Conservation (phyloP, 2,329 filamentous ascomycete genomes). For the Phoma sp. region DNA sequence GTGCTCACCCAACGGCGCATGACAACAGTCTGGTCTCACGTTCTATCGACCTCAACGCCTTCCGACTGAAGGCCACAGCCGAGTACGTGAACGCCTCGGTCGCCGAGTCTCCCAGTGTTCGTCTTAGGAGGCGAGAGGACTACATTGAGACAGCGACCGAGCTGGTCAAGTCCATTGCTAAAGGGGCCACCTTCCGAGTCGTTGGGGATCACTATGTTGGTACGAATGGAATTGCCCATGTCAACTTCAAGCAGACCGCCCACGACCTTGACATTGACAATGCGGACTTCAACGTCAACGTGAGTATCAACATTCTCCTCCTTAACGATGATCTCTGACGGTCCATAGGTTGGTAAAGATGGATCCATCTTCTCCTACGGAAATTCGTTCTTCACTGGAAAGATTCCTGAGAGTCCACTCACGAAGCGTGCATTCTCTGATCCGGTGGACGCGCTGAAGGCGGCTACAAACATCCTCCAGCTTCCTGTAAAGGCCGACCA, state of each 20-base stretch:
- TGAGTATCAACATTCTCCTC: slow-evolving; percentile 42
- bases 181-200: no score
- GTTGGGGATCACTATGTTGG: slow-evolving; percentile 37
- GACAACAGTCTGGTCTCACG: no score
- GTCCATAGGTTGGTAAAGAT: slow-evolving; percentile 55
- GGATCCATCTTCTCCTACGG: slow-evolving; percentile 65
- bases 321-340: neutral
- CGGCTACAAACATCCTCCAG: slow-evolving; percentile 47
- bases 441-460: slow-evolving; percentile 51
- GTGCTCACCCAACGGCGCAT: no score
- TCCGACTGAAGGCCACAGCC: no score
- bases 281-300: slow-evolving; percentile 65
- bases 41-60: no score
- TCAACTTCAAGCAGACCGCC: slow-evolving; percentile 64
- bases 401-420: slow-evolving; percentile 42
- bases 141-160: no score
- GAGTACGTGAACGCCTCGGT: no score
- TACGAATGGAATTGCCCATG: slow-evolving; percentile 60
- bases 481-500: slow-evolving; percentile 50
- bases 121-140: no score
- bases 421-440: slow-evolving; percentile 44
- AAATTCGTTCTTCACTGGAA: slow-evolving; percentile 57
- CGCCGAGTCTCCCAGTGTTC: no score
- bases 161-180: no score
- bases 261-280: slow-evolving; percentile 66